These are phyloP conservation scores for Pythium monospermum DNA, from an alignment of 352 stramenopile genomes.

Conservation along the genomic window DNA sequence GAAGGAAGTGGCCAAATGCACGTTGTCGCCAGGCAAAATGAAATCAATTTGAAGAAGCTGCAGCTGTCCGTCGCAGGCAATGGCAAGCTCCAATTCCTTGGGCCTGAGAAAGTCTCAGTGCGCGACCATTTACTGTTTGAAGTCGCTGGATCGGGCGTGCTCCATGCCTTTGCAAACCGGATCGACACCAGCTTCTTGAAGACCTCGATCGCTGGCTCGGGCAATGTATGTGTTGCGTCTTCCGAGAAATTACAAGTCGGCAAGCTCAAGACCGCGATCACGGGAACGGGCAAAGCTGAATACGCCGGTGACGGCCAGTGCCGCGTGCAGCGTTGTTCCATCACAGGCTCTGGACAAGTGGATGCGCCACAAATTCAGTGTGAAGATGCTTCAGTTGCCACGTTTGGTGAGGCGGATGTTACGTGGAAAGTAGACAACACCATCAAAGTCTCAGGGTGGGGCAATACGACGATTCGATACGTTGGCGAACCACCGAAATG, in stretches of 20 bases:
- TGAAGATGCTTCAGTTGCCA: background rate
- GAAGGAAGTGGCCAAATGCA: background rate
- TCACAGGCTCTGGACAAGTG: constrained; percentile 1
- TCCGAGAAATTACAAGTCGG: background rate
- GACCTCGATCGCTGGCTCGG: constrained; percentile 7
- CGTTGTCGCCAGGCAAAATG: background rate
- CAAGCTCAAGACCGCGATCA: constrained; percentile 10
- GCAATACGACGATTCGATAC: constrained; percentile 2
- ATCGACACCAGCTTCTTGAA: constrained; percentile 4
- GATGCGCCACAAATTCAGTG: background rate
- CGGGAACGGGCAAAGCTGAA: background rate
- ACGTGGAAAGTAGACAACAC: background rate
- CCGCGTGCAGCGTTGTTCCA: constrained; percentile 3
- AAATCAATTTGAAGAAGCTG: constrained; percentile 1
- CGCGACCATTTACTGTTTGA: constrained; percentile 8
- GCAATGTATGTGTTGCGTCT: background rate
- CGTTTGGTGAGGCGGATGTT: constrained; percentile 1
- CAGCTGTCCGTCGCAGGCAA: background rate
- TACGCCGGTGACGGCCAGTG: constrained; percentile 5
- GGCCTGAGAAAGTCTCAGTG: background rate
- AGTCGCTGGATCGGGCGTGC: background rate
- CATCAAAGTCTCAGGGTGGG: constrained; percentile 1
- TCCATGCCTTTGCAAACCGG: background rate
- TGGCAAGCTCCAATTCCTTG: constrained; percentile 6
- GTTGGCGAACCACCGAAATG: background rate